A percentile compares a stretch with the other conserved stretches of the same genome.
Conservation (phyloP, 116 monocot species). For the Iris pallida region DNA sequence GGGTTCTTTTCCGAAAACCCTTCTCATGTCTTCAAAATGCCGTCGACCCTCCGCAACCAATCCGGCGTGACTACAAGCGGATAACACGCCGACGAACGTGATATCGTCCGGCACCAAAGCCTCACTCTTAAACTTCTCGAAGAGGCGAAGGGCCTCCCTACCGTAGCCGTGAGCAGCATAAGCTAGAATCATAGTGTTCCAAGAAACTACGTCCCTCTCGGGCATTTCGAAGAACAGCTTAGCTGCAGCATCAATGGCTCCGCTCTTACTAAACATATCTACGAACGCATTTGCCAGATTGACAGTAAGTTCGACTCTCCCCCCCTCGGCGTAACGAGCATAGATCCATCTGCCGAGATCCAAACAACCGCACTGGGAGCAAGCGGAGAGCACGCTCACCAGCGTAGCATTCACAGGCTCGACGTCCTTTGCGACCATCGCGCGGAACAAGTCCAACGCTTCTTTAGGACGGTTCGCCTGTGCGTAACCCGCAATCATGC, state of each 20-base stretch:
- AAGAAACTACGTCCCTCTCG: constrained; percentile 54
- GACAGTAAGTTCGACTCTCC: constrained; percentile 20
- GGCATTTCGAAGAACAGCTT: constrained; percentile 39
- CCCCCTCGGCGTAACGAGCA: constrained; percentile 18
- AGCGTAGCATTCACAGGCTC: constrained; percentile 57
- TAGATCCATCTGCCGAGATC: constrained; percentile 51
- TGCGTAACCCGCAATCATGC: constrained; percentile 58
- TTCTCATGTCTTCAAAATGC: constrained; percentile 50
- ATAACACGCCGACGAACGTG: constrained; percentile 60
- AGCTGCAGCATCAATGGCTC: constrained; percentile 33
- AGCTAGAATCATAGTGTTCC: constrained; percentile 60
- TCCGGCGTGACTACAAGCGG: constrained; percentile 60
- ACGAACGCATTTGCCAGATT: constrained; percentile 56
- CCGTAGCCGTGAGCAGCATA: constrained; percentile 48
- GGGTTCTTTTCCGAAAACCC: constrained; percentile 37
- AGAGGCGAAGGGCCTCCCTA: constrained; percentile 40
- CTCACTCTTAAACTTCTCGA: constrained; percentile 32
- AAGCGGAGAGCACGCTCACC: constrained; percentile 49
- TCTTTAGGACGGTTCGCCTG: constrained; percentile 40
- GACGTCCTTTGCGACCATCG: constrained; percentile 38
- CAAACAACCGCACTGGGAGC: constrained; percentile 38
- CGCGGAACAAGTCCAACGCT: constrained; percentile 43
- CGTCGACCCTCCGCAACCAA: constrained; percentile 42
- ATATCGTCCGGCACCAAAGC: constrained; percentile 39
- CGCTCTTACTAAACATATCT: constrained; percentile 68